These are phyloP conservation scores for Sugiyamaella marilandica DNA, from an alignment of 805 yeast genomes.

Conservation along the genomic window DNA sequence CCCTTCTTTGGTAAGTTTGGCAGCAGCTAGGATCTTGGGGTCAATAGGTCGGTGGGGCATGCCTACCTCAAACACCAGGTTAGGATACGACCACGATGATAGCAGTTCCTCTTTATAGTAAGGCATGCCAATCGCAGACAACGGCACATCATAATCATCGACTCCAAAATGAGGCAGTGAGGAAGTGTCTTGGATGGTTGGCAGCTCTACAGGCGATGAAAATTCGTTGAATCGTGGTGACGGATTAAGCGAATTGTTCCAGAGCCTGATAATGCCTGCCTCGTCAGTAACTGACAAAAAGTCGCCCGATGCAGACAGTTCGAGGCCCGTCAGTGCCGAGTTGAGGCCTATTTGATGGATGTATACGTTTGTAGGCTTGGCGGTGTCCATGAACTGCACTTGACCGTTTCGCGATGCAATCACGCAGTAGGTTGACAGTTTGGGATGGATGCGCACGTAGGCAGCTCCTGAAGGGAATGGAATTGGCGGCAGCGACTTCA, in stretches of 20 bases:
- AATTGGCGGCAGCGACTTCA: constrained; percentile 70
- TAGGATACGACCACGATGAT: constrained; percentile 66
- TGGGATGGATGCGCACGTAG: constrained; percentile 80
- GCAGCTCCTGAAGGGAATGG: constrained; percentile 89
- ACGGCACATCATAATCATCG: constrained; percentile 47
- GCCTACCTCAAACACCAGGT: constrained; percentile 51
- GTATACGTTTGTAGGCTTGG: constrained; percentile 64
- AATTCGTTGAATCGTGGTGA: constrained; percentile 50
- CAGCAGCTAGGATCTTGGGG: constrained; percentile 39
- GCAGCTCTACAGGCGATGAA: constrained; percentile 41
- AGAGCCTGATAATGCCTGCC: constrained; percentile 56
- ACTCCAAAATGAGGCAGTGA: constrained; percentile 21
- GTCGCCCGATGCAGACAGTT: constrained; percentile 69
- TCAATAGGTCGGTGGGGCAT: constrained; percentile 54
- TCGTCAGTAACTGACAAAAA: constrained; percentile 66
- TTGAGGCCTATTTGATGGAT: constrained; percentile 62
- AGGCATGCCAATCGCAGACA: constrained; percentile 79
- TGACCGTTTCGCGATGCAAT: constrained; percentile 77
- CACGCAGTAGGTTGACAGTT: constrained; percentile 68
- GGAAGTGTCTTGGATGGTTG: constrained; percentile 27
- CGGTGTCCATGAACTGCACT: constrained; percentile 77
- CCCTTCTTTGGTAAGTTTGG: constrained; percentile 37
- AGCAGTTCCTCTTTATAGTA: constrained; percentile 70
- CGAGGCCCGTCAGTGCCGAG: constrained; percentile 45
- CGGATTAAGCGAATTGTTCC: constrained; percentile 51